Base-by-base conservation (phyloP, 1,284 basidiomycete genomes). In the Leccinum holopus region DNA sequence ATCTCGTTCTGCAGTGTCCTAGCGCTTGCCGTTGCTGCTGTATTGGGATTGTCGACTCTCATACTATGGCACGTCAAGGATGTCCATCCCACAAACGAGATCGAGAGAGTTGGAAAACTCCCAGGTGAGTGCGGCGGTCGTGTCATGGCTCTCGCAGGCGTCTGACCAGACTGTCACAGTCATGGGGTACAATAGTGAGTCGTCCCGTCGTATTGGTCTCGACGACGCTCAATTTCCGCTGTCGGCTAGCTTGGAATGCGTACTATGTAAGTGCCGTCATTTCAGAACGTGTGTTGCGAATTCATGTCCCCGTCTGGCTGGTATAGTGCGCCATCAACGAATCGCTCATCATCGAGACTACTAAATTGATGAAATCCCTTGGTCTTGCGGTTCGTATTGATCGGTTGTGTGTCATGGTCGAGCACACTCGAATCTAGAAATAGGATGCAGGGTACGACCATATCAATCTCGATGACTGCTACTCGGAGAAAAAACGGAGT, bases 391-490 rank as follows among this genome's bases (percentile, higher is more conserved):
- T 71, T 77, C 70, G 72, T 77, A 73, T 63, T 65, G 72, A 11
- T 28, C 8, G 5, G 6, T 12, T 32, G 3, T 57, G n/a, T 41
- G 16, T 32, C 8, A 5, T 30, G 21, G 3, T 39, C 53, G 14
- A 28, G 10, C 49, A 18, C 49, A 49, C 37, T 66, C 14, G 60
- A 55, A 39, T 30, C 14, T 16, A 11, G 32, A 33, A 28, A 56
- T n/a, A 85, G 82, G 81, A 82, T 60, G 77, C 76, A 35, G 85
- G 85, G 2, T 86, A 86, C 67, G 74, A 78, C 55, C 77, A 82
- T 65, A 72, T 86, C 58, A 86, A 84, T 64, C 69, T 87, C 51
- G 85, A 87, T 63, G 84, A 86, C 61, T 87, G 84, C 66, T 87
- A 84, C 67, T 79, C 84, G 4, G 81, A 84, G 69, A 84, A 81